Conservation (phyloP, 2,329 filamentous ascomycete genomes). For the Pseudogymnoascus sp. region DNA sequence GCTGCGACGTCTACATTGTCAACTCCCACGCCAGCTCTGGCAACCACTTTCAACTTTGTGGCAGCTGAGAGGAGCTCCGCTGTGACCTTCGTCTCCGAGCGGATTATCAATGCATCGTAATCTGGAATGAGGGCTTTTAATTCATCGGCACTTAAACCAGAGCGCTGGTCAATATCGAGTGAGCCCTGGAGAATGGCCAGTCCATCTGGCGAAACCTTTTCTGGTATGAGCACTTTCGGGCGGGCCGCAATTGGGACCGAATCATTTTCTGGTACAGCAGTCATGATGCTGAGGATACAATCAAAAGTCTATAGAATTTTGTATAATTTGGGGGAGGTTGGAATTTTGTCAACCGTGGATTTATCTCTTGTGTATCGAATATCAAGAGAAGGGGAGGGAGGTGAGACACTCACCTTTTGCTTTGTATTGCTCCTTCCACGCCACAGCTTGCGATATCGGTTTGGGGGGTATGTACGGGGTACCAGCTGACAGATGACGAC, state of each 20-base stretch:
- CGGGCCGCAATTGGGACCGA: conserved; percentile 9
- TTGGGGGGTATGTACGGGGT: conserved; percentile 5
- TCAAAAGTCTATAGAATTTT: neutral
- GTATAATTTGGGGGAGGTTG: neutral
- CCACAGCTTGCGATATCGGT: neutral
- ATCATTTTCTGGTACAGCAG: neutral
- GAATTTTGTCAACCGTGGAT: neutral
- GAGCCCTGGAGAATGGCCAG: conserved; percentile 57
- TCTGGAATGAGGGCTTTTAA: conserved; percentile 57
- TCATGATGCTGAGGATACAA: neutral
- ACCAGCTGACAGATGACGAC: conserved; percentile 9
- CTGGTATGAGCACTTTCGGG: conserved; percentile 57
- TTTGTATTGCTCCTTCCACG: conserved; percentile 1
- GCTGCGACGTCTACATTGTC: conserved; percentile 73
- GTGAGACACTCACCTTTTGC: neutral
- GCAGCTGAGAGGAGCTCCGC: conserved; percentile 57
- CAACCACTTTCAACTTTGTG: conserved; percentile 66
- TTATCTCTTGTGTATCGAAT: neutral
- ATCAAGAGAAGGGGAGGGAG: neutral
- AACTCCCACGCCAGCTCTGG: conserved; percentile 71
- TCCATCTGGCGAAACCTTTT: conserved; percentile 74
- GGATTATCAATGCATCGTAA: conserved; percentile 71
- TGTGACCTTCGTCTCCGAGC: conserved; percentile 75
- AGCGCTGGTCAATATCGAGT: conserved; percentile 62
- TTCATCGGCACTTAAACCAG: conserved; percentile 53